Percentiles rank a stretch among this genome's conserved stretches.
These are phyloP conservation scores for Suhomyces vadensis DNA, from an alignment of 805 yeast species.

Conservation along the genomic window DNA sequence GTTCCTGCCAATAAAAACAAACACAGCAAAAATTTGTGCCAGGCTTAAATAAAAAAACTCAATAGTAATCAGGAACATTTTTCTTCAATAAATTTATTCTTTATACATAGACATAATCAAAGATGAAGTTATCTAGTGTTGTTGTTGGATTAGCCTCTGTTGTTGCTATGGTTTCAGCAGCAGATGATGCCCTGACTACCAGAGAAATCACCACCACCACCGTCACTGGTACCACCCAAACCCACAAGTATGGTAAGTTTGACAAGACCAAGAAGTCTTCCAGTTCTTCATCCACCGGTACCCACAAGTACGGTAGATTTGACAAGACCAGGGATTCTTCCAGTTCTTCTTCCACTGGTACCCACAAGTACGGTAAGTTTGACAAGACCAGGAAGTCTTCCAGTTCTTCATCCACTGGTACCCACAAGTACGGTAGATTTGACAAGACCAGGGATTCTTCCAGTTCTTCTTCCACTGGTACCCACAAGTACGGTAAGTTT, in stretches of 20 bases:
- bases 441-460: constrained; percentile 35
- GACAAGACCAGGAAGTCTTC: constrained; percentile 48
- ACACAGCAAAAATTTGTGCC: constrained; percentile 2
- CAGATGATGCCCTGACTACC: constrained; percentile 17
- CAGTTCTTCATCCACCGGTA: constrained; percentile 31
- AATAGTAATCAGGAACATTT: neutral
- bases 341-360: constrained; percentile 31
- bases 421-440: constrained; percentile 32
- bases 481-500: constrained; percentile 59
- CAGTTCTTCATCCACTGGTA: constrained; percentile 26
- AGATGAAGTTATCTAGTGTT: constrained; percentile 47
- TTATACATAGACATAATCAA: neutral
- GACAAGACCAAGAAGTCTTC: constrained; percentile 43
- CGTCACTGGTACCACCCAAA: constrained; percentile 31
- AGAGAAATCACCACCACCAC: constrained; percentile 24
- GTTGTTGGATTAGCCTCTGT: constrained; percentile 43
- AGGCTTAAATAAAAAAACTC: neutral
- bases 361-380: constrained; percentile 59
- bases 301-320: constrained; percentile 59
- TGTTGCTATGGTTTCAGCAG: constrained; percentile 26
- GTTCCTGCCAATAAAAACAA: constrained; percentile 9
- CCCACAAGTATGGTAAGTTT: constrained; percentile 59
- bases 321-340: constrained; percentile 46
- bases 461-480: constrained; percentile 32
- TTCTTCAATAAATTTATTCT: neutral